A percentile compares a stretch with the other conserved stretches of the same genome.
Conservation (phyloP, 208 protist genomes). For the Blechomonas ayalai region DNA sequence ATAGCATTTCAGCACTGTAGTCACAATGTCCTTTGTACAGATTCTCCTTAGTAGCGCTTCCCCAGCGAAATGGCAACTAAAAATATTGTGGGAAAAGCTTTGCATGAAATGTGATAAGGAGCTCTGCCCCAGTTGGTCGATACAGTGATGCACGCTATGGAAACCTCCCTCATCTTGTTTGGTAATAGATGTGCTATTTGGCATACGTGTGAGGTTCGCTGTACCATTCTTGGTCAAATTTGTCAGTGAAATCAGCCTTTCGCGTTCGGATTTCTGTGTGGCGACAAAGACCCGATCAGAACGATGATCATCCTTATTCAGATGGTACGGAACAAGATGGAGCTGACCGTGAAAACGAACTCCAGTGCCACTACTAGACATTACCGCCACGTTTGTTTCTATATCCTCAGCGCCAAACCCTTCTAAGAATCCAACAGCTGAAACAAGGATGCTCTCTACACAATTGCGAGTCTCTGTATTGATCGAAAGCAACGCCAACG, state of each 20-base stretch:
- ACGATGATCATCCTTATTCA: neutral
- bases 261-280: neutral
- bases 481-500: constrained; percentile 31
- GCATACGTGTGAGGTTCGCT: no score
- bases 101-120: no score
- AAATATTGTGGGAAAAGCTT: no score
- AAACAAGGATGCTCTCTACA: constrained; percentile 23
- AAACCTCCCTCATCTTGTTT: no score
- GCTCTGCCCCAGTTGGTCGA: no score
- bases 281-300: neutral
- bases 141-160: no score
- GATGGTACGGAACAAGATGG: constrained; percentile 30
- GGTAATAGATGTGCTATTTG: no score
- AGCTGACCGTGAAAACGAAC: constrained; percentile 20
- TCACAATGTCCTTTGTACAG: constrained; percentile 2
- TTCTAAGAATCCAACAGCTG: constrained; percentile 42
- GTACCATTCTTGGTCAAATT: no score
- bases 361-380: neutral
- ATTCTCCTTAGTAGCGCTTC: neutral
- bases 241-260: constrained; percentile 2
- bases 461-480: constrained; percentile 7
- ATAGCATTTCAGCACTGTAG: constrained; percentile 1
- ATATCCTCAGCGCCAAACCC: constrained; percentile 32
- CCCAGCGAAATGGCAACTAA: neutral
- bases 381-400: constrained; percentile 19